Base-by-base conservation (phyloP, 176 grass and related monocot species). In the Melocanna baccifera region DNA sequence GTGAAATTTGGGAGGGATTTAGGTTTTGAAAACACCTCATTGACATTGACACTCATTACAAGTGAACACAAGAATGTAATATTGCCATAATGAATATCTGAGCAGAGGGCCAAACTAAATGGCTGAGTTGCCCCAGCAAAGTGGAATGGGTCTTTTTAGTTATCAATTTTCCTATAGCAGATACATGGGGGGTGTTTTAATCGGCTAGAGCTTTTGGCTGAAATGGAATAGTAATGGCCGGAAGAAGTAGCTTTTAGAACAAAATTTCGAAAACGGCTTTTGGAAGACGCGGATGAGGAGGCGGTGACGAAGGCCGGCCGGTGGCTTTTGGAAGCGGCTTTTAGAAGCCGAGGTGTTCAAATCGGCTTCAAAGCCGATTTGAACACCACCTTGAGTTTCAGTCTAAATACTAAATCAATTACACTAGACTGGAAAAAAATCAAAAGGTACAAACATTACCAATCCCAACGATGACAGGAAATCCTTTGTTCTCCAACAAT, bases 401-500 rank as follows among this genome's bases (percentile, higher is more conserved):
- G 37, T 59, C 3, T 22, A 82, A 77, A 81, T 63, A 42, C 39
- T 26, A 76, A 73, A 70, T 62, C 28, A 72, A 53, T 26, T 45
- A 56, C 1, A 66, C 20, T 66, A 34, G 30, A 83, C 72, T 83
- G 16, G 39, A 14, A 19, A 39, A 15, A 76, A 67, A 40, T 7
- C 14, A 34, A 80, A 78, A 72, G 15, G 52, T 52, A 63, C 64
- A 85, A 34, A 41, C 4, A 81, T 90, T 92, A 92, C 96, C 96
- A 85, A 98, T 98, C 77, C 96, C 93, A 83, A 98, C 96, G 89
- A 98, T 95, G 80, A 98, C 89, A 50, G 96, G 96, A 83, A 93
- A 98, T 23, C 93, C 96, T 90, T 95, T 98, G 87, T 91, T 98
- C 93, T 93, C 96, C 88, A 98, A 88, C 73, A 98, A 91, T 80